phyloP scores from a whole-genome alignment of 139 green algal genomes.

The Limnomonas spitsbergensis region DNA sequence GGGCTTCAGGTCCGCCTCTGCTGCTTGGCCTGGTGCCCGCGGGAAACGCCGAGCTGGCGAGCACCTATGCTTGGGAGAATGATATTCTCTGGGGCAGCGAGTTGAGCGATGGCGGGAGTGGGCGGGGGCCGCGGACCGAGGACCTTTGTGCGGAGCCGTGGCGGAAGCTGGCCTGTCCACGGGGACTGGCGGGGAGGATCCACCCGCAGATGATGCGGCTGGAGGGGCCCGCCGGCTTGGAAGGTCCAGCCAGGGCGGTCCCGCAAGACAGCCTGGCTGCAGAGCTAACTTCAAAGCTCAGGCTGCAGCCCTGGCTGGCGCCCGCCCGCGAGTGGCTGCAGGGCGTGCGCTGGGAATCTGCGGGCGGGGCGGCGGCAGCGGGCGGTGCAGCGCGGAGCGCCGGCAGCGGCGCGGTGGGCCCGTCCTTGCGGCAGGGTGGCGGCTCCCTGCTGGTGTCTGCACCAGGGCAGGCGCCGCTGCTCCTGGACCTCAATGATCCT shows the following conservation, averaged over 20 bases:
- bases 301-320: neutral
- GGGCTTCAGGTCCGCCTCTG: neutral
- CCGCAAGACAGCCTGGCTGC: neutral
- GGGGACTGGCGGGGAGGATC: too few species aligned
- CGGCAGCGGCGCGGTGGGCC: neutral
- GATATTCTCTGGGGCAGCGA: neutral
- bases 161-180: too few species aligned
- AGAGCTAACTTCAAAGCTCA: neutral
- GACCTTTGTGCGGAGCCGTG: too few species aligned
- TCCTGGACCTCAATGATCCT: conserved; percentile 20
- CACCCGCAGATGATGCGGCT: conserved; percentile 15
- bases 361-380: neutral
- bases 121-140: neutral
- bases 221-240: neutral
- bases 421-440: neutral
- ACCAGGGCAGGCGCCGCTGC: neutral
- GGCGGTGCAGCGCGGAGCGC: neutral
- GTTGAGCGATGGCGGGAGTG: neutral
- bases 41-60: conserved; percentile 12
- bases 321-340: neutral
- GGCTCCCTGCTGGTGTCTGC: neutral
- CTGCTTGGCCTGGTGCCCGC: conserved; percentile 6
- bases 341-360: neutral
- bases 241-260: neutral
- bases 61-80: conserved; percentile 11